phyloP scores from a whole-genome alignment of 2,329 filamentous ascomycete species.

The Aspergillus sp. region DNA sequence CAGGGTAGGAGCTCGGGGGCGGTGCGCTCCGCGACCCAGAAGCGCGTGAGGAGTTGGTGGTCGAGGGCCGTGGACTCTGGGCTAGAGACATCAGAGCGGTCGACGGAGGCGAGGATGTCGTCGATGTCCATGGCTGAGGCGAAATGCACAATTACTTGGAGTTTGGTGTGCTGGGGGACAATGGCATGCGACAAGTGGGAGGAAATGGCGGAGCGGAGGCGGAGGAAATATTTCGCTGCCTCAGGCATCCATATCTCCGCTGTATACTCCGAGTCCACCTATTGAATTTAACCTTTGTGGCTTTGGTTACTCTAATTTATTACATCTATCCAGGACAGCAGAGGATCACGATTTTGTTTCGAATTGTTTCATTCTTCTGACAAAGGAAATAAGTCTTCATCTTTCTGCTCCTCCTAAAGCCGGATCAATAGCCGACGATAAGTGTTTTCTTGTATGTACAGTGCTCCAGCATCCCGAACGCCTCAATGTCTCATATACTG shows the following conservation, averaged over 20 bases:
- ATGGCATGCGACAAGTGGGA: neutral
- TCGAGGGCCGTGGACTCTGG: constrained; percentile 55
- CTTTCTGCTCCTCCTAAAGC: constrained; percentile 22
- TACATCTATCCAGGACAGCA: neutral
- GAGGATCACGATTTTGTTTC: neutral
- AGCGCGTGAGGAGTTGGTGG: constrained; percentile 83
- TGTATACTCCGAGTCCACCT: neutral
- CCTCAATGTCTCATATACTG: neutral
- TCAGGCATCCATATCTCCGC: constrained; percentile 1
- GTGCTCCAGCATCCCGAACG: constrained; percentile 21
- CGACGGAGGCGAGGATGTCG: constrained; percentile 74
- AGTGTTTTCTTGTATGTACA: constrained; percentile 34
- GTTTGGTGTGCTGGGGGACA: neutral
- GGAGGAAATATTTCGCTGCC: constrained; percentile 3
- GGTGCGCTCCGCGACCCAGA: constrained; percentile 89
- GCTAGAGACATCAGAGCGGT: constrained; percentile 53
- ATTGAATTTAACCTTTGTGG: too few relatives aligned
- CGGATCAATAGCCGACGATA: constrained; percentile 20
- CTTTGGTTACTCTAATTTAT: too few relatives aligned
- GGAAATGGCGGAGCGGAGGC: constrained; percentile 21
- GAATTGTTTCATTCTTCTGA: constrained; percentile 23
- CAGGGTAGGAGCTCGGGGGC: constrained; percentile 86
- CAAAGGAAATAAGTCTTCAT: constrained; percentile 34
- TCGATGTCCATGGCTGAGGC: constrained; percentile 68
- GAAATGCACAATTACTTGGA: neutral